Conservation (phyloP, 257 asterid species). For the Coffea eugenioides region DNA sequence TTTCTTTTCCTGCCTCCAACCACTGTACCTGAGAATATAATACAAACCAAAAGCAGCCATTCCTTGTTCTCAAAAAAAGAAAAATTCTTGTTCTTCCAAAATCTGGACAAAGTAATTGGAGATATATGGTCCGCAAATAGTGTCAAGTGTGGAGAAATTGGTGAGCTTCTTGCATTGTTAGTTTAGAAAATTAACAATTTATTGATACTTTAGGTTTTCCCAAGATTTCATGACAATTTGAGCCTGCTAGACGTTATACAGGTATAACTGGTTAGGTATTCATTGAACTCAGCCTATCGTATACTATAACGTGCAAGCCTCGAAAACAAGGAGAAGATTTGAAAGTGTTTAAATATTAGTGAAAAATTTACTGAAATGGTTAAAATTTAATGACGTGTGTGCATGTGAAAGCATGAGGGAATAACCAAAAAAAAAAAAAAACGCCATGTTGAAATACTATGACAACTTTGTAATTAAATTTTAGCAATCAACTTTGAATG, state of each 20-base stretch:
- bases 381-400: no score
- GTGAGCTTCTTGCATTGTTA: background rate
- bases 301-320: background rate
- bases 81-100: background rate
- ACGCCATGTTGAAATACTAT: no score
- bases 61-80: background rate
- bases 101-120: background rate
- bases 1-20: background rate
- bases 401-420: no score
- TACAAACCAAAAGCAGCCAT: no score
- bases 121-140: background rate
- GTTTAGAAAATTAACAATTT: no score
- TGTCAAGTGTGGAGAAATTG: no score
- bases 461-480: no score
- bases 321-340: background rate
- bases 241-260: background rate
- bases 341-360: no score
- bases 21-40: background rate
- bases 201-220: no score
- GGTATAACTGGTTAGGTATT: background rate
- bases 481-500: no score
- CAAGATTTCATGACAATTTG: background rate
- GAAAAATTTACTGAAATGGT: no score
- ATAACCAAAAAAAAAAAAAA: no score
- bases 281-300: background rate